These are phyloP conservation scores for Daldinia concentrica DNA, from an alignment of 495 filamentous ascomycete genomes.

Conservation along the genomic window DNA sequence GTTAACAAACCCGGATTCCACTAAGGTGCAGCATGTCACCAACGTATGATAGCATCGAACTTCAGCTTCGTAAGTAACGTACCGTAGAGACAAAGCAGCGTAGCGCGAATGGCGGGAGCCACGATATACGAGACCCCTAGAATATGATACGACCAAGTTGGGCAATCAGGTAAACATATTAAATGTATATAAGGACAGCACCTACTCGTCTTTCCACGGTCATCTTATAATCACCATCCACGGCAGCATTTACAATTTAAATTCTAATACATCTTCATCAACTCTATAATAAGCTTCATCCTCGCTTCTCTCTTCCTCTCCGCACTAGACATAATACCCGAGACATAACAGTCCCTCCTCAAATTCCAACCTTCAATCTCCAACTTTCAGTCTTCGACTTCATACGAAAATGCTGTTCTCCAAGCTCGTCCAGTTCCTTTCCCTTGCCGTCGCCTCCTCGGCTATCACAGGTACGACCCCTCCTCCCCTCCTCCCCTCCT, in stretches of 20 bases:
- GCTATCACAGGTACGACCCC: slow-evolving; percentile 14
- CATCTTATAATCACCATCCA: slow-evolving; percentile 27
- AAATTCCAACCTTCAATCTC: slow-evolving; percentile 8
- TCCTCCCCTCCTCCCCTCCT: not conserved
- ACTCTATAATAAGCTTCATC: slow-evolving; percentile 18
- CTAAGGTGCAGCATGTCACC: slow-evolving; percentile 32
- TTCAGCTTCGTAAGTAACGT: slow-evolving; percentile 37
- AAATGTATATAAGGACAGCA: slow-evolving; percentile 34
- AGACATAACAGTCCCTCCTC: not conserved
- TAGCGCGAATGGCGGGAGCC: not conserved
- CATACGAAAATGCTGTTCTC: slow-evolving; percentile 61
- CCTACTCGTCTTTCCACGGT: slow-evolving; percentile 16
- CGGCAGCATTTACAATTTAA: slow-evolving; percentile 27
- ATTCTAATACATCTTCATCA: slow-evolving; percentile 9
- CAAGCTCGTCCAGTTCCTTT: slow-evolving; percentile 46
- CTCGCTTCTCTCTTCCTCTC: slow-evolving; percentile 12
- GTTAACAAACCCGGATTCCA: slow-evolving; percentile 14
- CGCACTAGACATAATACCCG: not conserved
- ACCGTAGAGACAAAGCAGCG: slow-evolving; percentile 17
- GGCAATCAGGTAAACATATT: slow-evolving; percentile 12
- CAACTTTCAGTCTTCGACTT: not conserved
- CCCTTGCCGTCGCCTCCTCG: slow-evolving; percentile 37
- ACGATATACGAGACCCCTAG: slow-evolving; percentile 5
- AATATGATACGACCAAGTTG: not conserved
- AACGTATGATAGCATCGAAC: slow-evolving; percentile 33